These are phyloP conservation scores for Licmophora abbreviata DNA, from an alignment of 108 stramenopile species.

Conservation along the genomic window DNA sequence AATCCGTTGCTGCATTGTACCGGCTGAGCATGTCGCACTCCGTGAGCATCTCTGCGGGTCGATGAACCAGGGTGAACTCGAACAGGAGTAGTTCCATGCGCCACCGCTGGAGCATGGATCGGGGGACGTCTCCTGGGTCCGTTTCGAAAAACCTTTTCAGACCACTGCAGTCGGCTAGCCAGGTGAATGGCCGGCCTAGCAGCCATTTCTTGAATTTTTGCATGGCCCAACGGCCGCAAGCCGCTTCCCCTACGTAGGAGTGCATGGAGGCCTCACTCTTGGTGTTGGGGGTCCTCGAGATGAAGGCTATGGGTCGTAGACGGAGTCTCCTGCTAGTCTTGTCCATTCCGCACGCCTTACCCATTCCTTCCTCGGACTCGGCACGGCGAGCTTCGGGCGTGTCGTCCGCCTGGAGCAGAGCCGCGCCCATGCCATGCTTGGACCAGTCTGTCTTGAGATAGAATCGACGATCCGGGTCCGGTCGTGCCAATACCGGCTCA, in stretches of 20 bases:
- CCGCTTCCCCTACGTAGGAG: conserved; percentile 1
- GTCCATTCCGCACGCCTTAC: neutral
- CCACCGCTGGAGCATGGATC: conserved; percentile 2
- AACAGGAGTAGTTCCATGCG: neutral
- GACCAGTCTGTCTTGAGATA: conserved; percentile 9
- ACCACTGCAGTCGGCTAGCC: conserved; percentile 8
- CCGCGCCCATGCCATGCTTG: conserved; percentile 3
- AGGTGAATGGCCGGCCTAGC: conserved; percentile 2
- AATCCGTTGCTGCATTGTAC: too few relatives aligned
- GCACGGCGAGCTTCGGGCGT: neutral
- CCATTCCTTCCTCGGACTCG: neutral
- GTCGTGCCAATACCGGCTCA: neutral
- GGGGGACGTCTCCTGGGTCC: too few relatives aligned
- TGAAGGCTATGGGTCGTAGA: conserved; percentile 1
- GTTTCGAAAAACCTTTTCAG: conserved; percentile 6
- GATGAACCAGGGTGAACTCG: conserved; percentile 2
- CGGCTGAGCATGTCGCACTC: conserved; percentile 1
- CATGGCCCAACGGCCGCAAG: conserved; percentile 3
- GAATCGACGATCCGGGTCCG: conserved; percentile 3
- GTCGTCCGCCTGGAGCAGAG: conserved; percentile 1
- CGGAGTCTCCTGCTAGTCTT: neutral
- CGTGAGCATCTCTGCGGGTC: neutral
- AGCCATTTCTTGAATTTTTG: neutral
- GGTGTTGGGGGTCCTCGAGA: neutral
- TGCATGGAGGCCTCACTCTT: neutral